These are phyloP conservation scores for Eruca vesicaria DNA, from an alignment of 441 rosid genomes.

Conservation along the genomic window DNA sequence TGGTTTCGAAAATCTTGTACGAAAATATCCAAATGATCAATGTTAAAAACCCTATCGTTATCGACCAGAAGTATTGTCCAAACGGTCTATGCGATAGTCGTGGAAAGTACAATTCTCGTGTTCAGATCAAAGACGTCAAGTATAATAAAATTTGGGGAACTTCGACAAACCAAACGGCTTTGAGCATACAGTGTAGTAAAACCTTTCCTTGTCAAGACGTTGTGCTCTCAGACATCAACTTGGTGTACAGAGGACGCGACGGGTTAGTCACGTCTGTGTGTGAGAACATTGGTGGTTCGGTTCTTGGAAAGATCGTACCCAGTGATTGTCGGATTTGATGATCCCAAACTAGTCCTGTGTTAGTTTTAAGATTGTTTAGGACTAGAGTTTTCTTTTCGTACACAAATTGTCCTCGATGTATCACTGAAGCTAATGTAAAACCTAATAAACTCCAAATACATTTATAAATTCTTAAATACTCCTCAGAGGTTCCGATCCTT, in stretches of 20 bases:
- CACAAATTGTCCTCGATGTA: background rate
- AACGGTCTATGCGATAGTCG: slow-evolving; percentile 6
- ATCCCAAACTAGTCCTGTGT: background rate
- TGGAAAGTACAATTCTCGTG: slow-evolving; percentile 21
- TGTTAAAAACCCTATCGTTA: slow-evolving; percentile 27
- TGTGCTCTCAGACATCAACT: slow-evolving; percentile 24
- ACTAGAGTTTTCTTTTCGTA: background rate
- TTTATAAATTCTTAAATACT: no score
- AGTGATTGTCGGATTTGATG: slow-evolving; percentile 10
- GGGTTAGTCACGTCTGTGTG: slow-evolving; percentile 29
- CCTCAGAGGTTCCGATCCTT: no score
- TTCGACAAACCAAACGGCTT: slow-evolving; percentile 21
- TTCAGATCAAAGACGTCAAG: slow-evolving; percentile 20
- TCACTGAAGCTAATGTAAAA: background rate
- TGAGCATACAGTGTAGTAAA: slow-evolving; percentile 26
- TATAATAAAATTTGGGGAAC: slow-evolving; percentile 30
- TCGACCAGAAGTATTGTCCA: slow-evolving; percentile 35
- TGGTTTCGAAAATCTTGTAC: slow-evolving; percentile 20
- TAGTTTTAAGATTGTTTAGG: background rate
- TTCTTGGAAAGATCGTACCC: slow-evolving; percentile 24
- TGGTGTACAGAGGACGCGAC: slow-evolving; percentile 7
- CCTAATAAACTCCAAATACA: no score
- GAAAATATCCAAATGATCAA: slow-evolving; percentile 29
- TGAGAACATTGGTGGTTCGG: slow-evolving; percentile 23
- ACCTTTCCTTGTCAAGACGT: slow-evolving; percentile 21